Conservation (phyloP, 2,329 filamentous ascomycete species). For the Curvularia hawaiiensis region DNA sequence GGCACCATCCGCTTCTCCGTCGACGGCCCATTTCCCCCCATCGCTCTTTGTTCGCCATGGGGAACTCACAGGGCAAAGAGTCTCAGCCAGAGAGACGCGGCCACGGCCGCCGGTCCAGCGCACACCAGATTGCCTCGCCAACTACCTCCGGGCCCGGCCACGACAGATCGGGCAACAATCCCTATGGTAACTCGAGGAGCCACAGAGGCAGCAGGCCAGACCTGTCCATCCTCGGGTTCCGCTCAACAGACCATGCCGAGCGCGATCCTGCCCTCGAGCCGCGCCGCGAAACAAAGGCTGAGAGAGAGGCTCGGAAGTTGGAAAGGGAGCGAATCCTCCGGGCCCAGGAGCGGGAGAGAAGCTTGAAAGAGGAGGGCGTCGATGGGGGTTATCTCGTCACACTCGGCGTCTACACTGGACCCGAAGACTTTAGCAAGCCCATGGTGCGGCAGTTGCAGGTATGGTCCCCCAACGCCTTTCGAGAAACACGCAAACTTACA, state of each 20-base stretch:
- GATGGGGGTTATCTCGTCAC: constrained; percentile 96
- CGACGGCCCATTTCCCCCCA: constrained; percentile 10
- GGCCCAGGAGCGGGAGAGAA: constrained; percentile 84
- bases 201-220: constrained; percentile 63
- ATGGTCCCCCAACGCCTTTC: constrained; percentile 38
- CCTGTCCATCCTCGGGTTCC: constrained; percentile 63
- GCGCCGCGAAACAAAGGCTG: constrained; percentile 86
- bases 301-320: constrained; percentile 82
- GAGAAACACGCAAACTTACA: constrained; percentile 20
- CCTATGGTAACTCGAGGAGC: constrained; percentile 53
- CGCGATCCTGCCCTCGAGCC: constrained; percentile 59
- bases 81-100: constrained; percentile 45
- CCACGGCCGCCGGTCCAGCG: constrained; percentile 41
- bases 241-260: constrained; percentile 55
- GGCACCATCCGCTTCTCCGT: constrained; percentile 25
- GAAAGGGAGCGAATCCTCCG: constrained; percentile 80
- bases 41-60: constrained; percentile 42
- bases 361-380: constrained; percentile 87
- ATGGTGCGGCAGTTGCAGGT: constrained; percentile 91
- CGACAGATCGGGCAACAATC: constrained; percentile 37
- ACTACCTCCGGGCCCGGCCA: constrained; percentile 33
- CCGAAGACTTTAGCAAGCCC: constrained; percentile 90
- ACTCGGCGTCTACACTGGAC: constrained; percentile 87
- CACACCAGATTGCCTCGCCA: constrained; percentile 40
- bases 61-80: constrained; percentile 57